Percentiles rank a stretch among this genome's conserved stretches.
These are phyloP conservation scores for Naganishia sp. DNA, from an alignment of 1,284 basidiomycete genomes.

Conservation along the genomic window DNA sequence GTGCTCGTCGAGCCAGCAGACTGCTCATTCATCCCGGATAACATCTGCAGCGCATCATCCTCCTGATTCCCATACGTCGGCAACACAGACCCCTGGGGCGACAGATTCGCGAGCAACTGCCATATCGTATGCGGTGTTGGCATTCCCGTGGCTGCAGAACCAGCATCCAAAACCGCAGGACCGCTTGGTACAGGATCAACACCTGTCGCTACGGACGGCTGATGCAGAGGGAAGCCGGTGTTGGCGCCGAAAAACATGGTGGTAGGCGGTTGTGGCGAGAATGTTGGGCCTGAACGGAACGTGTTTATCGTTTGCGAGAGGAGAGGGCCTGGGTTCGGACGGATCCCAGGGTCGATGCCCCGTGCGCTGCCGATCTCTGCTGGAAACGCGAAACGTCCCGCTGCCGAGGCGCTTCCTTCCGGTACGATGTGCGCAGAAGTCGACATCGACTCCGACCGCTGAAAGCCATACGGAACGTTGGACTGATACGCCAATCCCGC, in stretches of 20 bases:
- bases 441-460: neutral
- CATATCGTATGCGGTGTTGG: constrained; percentile 15
- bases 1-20: neutral
- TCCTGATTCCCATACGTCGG: constrained; percentile 9
- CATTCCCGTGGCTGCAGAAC: neutral
- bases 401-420: neutral
- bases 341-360: neutral
- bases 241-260: neutral
- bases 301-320: constrained; percentile 6
- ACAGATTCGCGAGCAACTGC: constrained; percentile 16
- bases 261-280: neutral
- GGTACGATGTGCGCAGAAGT: neutral
- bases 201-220: neutral
- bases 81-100: neutral
- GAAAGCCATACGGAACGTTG: neutral
- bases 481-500: neutral
- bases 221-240: constrained; percentile 7
- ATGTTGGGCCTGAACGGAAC: neutral
- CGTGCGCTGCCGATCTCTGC: too few relatives aligned
- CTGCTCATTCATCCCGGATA: neutral
- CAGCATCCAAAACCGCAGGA: neutral
- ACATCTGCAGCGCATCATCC: neutral
- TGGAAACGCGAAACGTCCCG: too few relatives aligned
- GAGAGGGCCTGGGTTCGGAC: neutral
- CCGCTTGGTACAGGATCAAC: too few relatives aligned